Percentiles rank a stretch among this genome's conserved stretches.
Evolutionary conservation across 306 rosid species (phyloP).

Genomic region (Trifolium subterraneum): DNA sequence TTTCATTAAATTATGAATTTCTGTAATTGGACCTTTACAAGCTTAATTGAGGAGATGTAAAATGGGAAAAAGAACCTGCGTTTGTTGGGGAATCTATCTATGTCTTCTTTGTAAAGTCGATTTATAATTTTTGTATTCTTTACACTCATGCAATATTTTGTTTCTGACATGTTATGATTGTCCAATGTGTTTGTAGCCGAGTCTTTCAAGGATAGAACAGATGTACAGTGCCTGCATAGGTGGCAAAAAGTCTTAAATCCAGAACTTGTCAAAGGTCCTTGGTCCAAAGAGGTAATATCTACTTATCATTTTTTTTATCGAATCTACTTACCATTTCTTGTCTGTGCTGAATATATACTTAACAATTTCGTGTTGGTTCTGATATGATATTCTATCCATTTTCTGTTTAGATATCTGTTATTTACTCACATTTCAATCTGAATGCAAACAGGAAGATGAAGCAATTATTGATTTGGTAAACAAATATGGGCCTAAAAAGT

Average conservation of each 20-base stretch:
- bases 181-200: conserved; percentile 66
- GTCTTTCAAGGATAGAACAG: conserved; percentile 94
- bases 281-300: conserved; percentile 93
- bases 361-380: conserved; percentile 10
- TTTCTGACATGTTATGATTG: conserved; percentile 38
- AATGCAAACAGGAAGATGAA: conserved; percentile 84
- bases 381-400: neutral
- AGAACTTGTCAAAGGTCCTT: conserved; percentile 95
- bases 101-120: neutral
- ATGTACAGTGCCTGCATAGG: conserved; percentile 98
- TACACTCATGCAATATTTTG: conserved; percentile 30
- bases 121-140: neutral
- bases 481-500: conserved; percentile 87
- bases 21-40: conserved; percentile 3
- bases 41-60: conserved; percentile 9
- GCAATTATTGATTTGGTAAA: conserved; percentile 74
- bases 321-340: conserved; percentile 16
- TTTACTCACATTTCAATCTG: conserved; percentile 38
- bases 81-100: neutral
- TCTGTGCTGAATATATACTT: conserved; percentile 23
- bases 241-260: conserved; percentile 99
- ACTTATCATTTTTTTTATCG: conserved; percentile 6
- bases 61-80: neutral
- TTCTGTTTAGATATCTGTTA: conserved; percentile 22
- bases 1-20: conserved; percentile 10